Evolutionary conservation across 2,329 filamentous ascomycete species (phyloP).

Genomic region (Apiospora malaysiana): DNA sequence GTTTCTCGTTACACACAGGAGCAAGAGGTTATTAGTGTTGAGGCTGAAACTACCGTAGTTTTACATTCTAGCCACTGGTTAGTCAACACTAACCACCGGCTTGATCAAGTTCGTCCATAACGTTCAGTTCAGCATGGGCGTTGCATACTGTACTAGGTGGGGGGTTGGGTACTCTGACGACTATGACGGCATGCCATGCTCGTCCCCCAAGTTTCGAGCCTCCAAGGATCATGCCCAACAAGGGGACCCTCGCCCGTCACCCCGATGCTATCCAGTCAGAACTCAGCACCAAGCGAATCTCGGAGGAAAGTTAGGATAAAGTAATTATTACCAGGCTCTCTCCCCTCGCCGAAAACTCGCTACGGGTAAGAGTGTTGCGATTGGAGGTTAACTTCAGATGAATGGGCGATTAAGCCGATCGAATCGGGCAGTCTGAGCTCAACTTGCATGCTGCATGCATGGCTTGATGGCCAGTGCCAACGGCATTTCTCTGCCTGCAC

Average conservation of each 20-base stretch:
- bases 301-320: background rate
- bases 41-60: constrained; percentile 7
- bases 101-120: background rate
- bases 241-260: background rate
- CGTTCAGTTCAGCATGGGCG: constrained; percentile 3
- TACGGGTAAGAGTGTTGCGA: background rate
- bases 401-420: background rate
- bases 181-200: constrained; percentile 5
- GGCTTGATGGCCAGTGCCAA: background rate
- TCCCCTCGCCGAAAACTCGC: background rate
- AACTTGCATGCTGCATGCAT: background rate
- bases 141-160: background rate
- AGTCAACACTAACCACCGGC: background rate
- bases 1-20: background rate
- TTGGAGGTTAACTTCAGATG: constrained; percentile 3
- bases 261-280: background rate
- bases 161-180: background rate
- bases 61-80: background rate
- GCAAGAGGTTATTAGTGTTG: background rate
- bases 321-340: constrained; percentile 11
- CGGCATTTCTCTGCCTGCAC: background rate
- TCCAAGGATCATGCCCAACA: background rate
- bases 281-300: background rate
- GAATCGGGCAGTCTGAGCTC: background rate
- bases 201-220: background rate